These are phyloP conservation scores for Metschnikowia chrysomelidarum DNA, from an alignment of 805 yeast genomes.

Conservation along the genomic window DNA sequence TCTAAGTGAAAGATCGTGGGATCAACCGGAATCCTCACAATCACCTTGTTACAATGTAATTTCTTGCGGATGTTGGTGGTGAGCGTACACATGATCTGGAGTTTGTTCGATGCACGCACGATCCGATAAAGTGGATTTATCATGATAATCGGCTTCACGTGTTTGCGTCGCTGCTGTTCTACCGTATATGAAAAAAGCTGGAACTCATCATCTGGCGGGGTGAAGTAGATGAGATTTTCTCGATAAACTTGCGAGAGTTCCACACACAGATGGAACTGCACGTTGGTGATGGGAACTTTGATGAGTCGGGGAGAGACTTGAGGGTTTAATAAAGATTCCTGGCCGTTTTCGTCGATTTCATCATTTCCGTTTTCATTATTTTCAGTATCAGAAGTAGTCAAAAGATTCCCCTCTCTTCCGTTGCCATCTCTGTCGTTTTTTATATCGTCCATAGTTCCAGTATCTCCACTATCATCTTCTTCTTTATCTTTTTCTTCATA, in stretches of 20 bases:
- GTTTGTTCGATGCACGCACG: constrained; percentile 18
- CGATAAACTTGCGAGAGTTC: constrained; percentile 64
- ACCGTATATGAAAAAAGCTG: constrained; percentile 39
- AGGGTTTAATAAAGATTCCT: background rate
- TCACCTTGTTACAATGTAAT: constrained; percentile 30
- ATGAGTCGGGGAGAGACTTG: constrained; percentile 2
- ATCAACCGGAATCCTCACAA: constrained; percentile 34
- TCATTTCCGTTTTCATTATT: background rate
- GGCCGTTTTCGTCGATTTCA: background rate
- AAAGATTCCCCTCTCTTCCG: background rate
- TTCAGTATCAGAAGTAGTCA: too few relatives aligned
- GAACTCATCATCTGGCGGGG: constrained; percentile 74
- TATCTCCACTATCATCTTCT: constrained; percentile 11
- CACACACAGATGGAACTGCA: constrained; percentile 66
- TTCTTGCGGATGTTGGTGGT: constrained; percentile 35
- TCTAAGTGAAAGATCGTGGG: constrained; percentile 32
- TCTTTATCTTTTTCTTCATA: constrained; percentile 10
- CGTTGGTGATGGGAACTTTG: constrained; percentile 35
- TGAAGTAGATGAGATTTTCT: constrained; percentile 67
- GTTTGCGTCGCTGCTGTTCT: constrained; percentile 38
- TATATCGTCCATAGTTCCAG: constrained; percentile 1
- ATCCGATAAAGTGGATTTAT: constrained; percentile 37
- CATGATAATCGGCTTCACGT: constrained; percentile 44
- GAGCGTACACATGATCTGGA: constrained; percentile 36
- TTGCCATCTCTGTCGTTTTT: constrained; percentile 5